A percentile compares a stretch with the other conserved stretches of the same genome.
Conservation (phyloP, 192 early-diverging fungal genomes). For the Podochytrium sp. region DNA sequence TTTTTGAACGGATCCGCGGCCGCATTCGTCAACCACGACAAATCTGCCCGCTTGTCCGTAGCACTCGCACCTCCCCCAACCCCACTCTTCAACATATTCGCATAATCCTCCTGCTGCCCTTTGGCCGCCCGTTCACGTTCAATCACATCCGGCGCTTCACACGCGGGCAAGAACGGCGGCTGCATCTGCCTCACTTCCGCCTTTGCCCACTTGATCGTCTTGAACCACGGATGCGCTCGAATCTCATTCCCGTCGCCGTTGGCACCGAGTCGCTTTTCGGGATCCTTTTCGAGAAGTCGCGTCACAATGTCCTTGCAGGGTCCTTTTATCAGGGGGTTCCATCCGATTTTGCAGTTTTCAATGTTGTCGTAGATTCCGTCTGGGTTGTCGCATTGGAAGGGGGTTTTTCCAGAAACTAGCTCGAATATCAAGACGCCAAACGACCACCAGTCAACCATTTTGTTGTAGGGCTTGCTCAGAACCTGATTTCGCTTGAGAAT, state of each 20-base stretch:
- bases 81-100: conserved; percentile 35
- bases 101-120: conserved; percentile 40
- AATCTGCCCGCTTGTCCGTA: conserved; percentile 9
- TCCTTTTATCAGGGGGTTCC: conserved; percentile 26
- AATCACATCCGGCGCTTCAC: conserved; percentile 48
- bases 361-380: conserved; percentile 59
- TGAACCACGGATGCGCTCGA: conserved; percentile 70
- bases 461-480: conserved; percentile 83
- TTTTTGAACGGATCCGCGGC: conserved; percentile 13
- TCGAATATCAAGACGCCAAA: conserved; percentile 92
- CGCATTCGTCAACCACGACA: conserved; percentile 16
- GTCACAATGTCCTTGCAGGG: conserved; percentile 38
- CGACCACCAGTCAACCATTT: conserved; percentile 98
- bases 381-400: conserved; percentile 77
- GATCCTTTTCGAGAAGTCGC: conserved; percentile 44
- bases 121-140: conserved; percentile 37
- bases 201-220: conserved; percentile 60
- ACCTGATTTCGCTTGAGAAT: conserved; percentile 35
- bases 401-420: conserved; percentile 71
- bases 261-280: conserved; percentile 38
- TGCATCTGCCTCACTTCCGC: conserved; percentile 34
- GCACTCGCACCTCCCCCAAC: conserved; percentile 17
- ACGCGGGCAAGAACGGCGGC: conserved; percentile 45
- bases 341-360: conserved; percentile 36
- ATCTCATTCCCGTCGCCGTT: conserved; percentile 56